These are phyloP conservation scores for Haplosporangium gracile DNA, from an alignment of 192 early-diverging fungal species.

Conservation along the genomic window DNA sequence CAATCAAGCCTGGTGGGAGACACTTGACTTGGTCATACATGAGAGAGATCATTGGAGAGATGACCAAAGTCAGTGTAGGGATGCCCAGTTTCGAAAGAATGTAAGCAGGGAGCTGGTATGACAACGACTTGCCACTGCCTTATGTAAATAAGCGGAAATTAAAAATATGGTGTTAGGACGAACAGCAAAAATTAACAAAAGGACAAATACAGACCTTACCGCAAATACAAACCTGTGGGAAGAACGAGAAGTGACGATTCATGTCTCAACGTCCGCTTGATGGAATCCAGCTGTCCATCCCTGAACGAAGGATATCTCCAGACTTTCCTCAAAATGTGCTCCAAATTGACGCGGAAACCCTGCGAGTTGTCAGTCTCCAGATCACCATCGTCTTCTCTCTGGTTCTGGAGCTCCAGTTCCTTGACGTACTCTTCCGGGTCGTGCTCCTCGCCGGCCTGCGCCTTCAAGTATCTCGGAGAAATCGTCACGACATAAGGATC, in stretches of 20 bases:
- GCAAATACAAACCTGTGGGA: constrained; percentile 62
- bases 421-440: constrained; percentile 48
- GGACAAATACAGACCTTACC: not conserved
- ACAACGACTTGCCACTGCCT: constrained; percentile 80
- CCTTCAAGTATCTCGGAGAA: constrained; percentile 19
- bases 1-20: constrained; percentile 70
- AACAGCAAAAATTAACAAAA: not conserved
- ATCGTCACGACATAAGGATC: constrained; percentile 43
- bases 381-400: not conserved
- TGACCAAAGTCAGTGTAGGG: constrained; percentile 74
- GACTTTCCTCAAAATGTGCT: constrained; percentile 56
- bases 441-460: constrained; percentile 21
- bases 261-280: constrained; percentile 57
- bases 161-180: not conserved
- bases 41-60: constrained; percentile 85
- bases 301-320: constrained; percentile 60
- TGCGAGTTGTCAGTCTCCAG: not conserved
- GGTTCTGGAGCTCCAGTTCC: constrained; percentile 21
- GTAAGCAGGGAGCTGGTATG: constrained; percentile 82
- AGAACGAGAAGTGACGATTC: constrained; percentile 66
- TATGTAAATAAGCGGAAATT: not conserved
- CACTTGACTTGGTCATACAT: constrained; percentile 88
- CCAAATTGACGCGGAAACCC: constrained; percentile 57
- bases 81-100: constrained; percentile 62
- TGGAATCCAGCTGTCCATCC: constrained; percentile 62